Conservation (phyloP, 495 filamentous ascomycete genomes). For the Elasticomyces elasticus region DNA sequence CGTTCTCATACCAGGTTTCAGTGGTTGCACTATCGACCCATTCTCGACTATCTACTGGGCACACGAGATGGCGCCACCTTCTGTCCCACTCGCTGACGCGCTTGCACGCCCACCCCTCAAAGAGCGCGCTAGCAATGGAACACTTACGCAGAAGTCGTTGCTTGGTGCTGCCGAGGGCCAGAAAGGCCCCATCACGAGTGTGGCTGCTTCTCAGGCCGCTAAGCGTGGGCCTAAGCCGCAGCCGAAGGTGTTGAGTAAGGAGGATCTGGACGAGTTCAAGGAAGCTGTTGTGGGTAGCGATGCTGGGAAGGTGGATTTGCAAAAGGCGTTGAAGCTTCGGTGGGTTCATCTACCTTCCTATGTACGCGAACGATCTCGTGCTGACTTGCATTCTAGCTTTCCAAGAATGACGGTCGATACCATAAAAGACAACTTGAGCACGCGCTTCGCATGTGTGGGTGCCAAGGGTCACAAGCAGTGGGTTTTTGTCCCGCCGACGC, state of each 20-base stretch:
- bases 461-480: constrained; percentile 55
- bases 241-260: constrained; percentile 42
- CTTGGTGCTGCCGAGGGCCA: constrained; percentile 17
- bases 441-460: constrained; percentile 58
- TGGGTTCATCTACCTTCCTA: constrained; percentile 23
- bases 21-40: constrained; percentile 60
- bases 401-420: constrained; percentile 59
- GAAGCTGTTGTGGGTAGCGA: constrained; percentile 57
- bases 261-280: constrained; percentile 65
- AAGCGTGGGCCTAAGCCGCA: constrained; percentile 13
- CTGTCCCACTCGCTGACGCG: neutral
- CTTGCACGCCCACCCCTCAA: constrained; percentile 32
- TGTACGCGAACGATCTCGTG: constrained; percentile 23
- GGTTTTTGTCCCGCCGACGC: constrained; percentile 25
- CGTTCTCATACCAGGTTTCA: constrained; percentile 26
- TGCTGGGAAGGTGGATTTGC: constrained; percentile 62
- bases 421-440: constrained; percentile 61
- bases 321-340: constrained; percentile 65
- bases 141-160: neutral
- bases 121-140: constrained; percentile 14
- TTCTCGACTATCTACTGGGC: constrained; percentile 78
- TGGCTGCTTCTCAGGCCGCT: neutral
- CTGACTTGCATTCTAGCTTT: constrained; percentile 36
- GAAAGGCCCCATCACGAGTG: constrained; percentile 16
- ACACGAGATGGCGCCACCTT: constrained; percentile 12